Conservation (phyloP, 2,329 filamentous ascomycete genomes). For the Myotisia sp. region DNA sequence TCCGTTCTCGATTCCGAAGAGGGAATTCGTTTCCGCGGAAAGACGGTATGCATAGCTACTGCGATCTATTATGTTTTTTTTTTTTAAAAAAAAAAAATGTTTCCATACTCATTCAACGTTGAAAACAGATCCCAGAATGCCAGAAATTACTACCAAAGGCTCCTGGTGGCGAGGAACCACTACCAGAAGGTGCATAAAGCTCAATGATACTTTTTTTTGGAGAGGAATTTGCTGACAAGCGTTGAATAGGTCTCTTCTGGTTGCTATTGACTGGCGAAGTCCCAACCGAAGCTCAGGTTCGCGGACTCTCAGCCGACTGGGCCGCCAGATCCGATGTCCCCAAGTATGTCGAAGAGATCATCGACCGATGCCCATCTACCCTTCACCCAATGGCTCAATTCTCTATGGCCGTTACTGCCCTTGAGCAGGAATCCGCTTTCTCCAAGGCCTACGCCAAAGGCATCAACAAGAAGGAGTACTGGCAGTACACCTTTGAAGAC, state of each 20-base stretch:
- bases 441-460: conserved; percentile 98
- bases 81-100: neutral
- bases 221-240: conserved; percentile 12
- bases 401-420: conserved; percentile 90
- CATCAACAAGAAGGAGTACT: conserved; percentile 99
- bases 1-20: conserved; percentile 97
- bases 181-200: conserved; percentile 62
- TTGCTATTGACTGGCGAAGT: conserved; percentile 96
- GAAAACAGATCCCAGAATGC: conserved; percentile 73
- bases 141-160: conserved; percentile 95
- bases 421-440: conserved; percentile 96
- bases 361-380: conserved; percentile 97
- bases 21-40: conserved; percentile 98
- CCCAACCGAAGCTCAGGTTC: conserved; percentile 93
- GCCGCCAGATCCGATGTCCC: conserved; percentile 91
- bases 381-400: conserved; percentile 99
- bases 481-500: conserved; percentile 98
- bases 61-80: neutral
- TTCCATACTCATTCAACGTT: conserved; percentile 11
- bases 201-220: too few relatives aligned
- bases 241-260: conserved; percentile 77
- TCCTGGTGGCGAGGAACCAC: conserved; percentile 87
- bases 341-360: conserved; percentile 97
- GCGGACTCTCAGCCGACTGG: conserved; percentile 96
- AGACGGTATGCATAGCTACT: conserved; percentile 47